A percentile compares a stretch with the other conserved stretches of the same genome.
Evolutionary conservation across 2,329 filamentous ascomycete species (phyloP).

Genomic region (Xylaria sp.): DNA sequence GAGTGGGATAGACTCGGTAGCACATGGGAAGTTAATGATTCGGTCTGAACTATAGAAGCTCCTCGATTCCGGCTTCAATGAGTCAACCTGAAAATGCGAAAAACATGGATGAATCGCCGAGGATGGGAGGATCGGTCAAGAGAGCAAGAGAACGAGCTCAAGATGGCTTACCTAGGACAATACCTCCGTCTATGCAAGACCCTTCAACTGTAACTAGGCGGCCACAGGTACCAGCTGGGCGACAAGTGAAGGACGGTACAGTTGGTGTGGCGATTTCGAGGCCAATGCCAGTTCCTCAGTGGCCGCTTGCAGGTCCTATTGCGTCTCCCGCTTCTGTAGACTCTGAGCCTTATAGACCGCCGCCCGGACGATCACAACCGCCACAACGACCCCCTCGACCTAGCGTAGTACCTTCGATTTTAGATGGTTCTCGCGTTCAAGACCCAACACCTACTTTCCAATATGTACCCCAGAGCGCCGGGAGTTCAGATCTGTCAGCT

Average conservation of each 20-base stretch:
- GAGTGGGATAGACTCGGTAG: constrained; percentile 38
- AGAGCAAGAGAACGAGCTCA: constrained; percentile 65
- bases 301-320: constrained; percentile 53
- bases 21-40: constrained; percentile 41
- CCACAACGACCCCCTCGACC: constrained; percentile 70
- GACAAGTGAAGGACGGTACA: constrained; percentile 55
- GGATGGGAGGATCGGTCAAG: constrained; percentile 61
- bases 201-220: constrained; percentile 50
- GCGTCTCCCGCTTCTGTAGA: constrained; percentile 42
- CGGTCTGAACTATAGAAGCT: constrained; percentile 41
- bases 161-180: constrained; percentile 53
- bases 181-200: constrained; percentile 46
- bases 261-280: constrained; percentile 62
- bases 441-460: constrained; percentile 67
- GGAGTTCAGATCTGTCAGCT: constrained; percentile 56
- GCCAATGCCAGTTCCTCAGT: constrained; percentile 53
- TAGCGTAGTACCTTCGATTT: constrained; percentile 68
- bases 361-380: constrained; percentile 61
- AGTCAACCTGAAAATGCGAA: constrained; percentile 66
- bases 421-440: constrained; percentile 66
- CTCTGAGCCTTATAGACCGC: constrained; percentile 61
- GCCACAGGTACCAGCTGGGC: constrained; percentile 50
- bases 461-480: constrained; percentile 54
- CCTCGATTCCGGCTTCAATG: constrained; percentile 59
- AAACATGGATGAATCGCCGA: constrained; percentile 60